phyloP scores from a whole-genome alignment of 345 rosid genomes.

The Alliaria petiolata region DNA sequence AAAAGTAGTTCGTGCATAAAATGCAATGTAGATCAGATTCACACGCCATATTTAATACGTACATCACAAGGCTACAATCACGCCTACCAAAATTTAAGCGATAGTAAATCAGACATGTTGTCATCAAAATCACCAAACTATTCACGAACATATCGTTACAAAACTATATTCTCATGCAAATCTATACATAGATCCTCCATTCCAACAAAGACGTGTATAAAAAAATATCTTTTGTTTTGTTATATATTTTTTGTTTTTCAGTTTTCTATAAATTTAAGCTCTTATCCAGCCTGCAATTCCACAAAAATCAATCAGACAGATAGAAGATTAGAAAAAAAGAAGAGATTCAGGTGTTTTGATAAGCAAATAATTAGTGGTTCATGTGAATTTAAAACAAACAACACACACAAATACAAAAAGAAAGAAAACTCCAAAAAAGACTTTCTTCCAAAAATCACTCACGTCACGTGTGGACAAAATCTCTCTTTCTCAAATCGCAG shows the following conservation, averaged over 20 bases:
- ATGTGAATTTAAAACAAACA: neutral
- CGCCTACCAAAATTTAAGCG: too few species aligned
- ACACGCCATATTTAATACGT: too few species aligned
- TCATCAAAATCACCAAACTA: too few species aligned
- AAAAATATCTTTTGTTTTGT: too few species aligned
- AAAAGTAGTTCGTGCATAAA: too few species aligned
- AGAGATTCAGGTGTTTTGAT: neutral
- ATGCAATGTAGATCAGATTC: too few species aligned
- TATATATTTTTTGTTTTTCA: neutral
- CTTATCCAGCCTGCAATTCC: neutral
- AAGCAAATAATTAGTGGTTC: neutral
- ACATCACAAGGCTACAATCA: too few species aligned
- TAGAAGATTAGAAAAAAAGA: neutral
- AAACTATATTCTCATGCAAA: too few species aligned
- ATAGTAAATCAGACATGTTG: too few species aligned
- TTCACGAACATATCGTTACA: too few species aligned
- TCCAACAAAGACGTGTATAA: too few species aligned
- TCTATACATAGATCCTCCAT: too few species aligned
- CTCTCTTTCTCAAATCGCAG: neutral
- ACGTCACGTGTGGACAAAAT: constrained; percentile 17
- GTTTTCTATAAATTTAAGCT: neutral
- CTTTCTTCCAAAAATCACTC: constrained; percentile 10
- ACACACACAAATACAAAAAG: neutral
- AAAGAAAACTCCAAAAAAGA: constrained; percentile 19
- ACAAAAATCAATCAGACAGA: neutral